phyloP scores from a whole-genome alignment of 2,329 filamentous ascomycete species.

The Claviceps digitariae region DNA sequence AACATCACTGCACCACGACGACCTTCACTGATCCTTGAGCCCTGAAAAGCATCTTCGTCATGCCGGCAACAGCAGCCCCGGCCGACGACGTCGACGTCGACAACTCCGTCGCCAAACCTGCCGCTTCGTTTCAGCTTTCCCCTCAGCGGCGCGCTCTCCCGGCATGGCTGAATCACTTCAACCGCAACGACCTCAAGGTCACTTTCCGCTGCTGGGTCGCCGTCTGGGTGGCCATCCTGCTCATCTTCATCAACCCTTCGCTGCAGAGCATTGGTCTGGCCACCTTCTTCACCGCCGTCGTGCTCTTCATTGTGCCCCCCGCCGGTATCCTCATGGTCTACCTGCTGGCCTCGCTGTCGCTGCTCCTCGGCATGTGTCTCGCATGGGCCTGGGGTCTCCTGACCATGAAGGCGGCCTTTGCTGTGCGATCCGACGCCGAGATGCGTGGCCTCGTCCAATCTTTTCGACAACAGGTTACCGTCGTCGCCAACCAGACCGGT shows the following conservation, averaged over 20 bases:
- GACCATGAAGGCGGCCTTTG: conserved; percentile 32
- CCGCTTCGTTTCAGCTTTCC: background rate
- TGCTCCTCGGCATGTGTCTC: conserved; percentile 31
- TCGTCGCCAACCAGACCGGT: conserved; percentile 16
- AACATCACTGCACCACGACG: too few species aligned
- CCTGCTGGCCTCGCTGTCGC: conserved; percentile 26
- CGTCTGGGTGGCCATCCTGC: conserved; percentile 29
- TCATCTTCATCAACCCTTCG: conserved; percentile 32
- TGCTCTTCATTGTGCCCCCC: conserved; percentile 32
- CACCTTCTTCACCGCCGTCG: conserved; percentile 28
- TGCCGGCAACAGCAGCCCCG: background rate
- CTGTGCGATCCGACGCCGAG: conserved; percentile 25
- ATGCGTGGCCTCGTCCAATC: conserved; percentile 20
- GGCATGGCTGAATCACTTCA: conserved; percentile 31
- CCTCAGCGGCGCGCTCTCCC: conserved; percentile 9
- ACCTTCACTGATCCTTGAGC: too few species aligned
- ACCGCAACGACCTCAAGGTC: conserved; percentile 30
- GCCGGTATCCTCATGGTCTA: conserved; percentile 31
- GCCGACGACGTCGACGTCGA: background rate
- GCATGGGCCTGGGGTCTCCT: conserved; percentile 37
- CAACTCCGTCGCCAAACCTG: background rate
- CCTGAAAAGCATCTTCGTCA: background rate
- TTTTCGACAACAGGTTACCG: conserved; percentile 23
- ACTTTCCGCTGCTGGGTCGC: conserved; percentile 32
- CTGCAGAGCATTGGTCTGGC: conserved; percentile 27